Percentiles rank a stretch among this genome's conserved stretches.
Conservation (phyloP, 1,139 yeast genomes). For the Hyphopichia buzzinii region DNA sequence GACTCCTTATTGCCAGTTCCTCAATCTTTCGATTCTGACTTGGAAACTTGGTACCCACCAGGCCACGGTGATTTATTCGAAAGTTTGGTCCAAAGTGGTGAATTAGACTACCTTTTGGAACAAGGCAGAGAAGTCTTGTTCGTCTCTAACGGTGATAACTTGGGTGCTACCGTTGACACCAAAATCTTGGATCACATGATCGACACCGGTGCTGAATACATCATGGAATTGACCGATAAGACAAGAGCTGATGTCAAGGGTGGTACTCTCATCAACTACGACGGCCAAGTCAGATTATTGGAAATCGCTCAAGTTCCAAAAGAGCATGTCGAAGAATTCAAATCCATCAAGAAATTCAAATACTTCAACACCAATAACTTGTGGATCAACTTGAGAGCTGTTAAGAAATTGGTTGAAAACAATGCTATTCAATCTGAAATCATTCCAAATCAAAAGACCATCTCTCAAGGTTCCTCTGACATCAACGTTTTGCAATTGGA, state of each 20-base stretch:
- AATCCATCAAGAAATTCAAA: conserved; percentile 94
- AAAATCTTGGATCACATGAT: conserved; percentile 90
- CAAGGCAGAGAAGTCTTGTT: conserved; percentile 94
- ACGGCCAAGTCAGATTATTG: conserved; percentile 88
- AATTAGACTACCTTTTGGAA: conserved; percentile 82
- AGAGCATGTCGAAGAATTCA: conserved; percentile 97
- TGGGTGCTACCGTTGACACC: conserved; percentile 97
- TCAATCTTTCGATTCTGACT: conserved; percentile 64
- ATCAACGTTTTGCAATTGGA: conserved; percentile 90
- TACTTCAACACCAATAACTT: conserved; percentile 97
- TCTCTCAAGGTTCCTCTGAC: conserved; percentile 73
- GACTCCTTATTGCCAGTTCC: conserved; percentile 96
- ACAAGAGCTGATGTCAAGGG: conserved; percentile 99
- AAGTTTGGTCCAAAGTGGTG: conserved; percentile 84
- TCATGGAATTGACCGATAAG: conserved; percentile 98
- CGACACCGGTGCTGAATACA: conserved; percentile 87
- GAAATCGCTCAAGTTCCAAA: conserved; percentile 99
- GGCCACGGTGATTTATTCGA: conserved; percentile 99
- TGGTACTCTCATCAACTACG: conserved; percentile 96
- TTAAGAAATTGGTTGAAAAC: conserved; percentile 85
- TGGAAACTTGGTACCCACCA: conserved; percentile 96
- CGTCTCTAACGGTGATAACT: conserved; percentile 96
- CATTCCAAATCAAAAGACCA: conserved; percentile 89
- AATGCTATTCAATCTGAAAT: conserved; percentile 87
- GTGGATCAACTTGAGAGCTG: conserved; percentile 95